Conservation (phyloP, 2,329 filamentous ascomycete species). For the Aspergillus pseudoglaucus region DNA sequence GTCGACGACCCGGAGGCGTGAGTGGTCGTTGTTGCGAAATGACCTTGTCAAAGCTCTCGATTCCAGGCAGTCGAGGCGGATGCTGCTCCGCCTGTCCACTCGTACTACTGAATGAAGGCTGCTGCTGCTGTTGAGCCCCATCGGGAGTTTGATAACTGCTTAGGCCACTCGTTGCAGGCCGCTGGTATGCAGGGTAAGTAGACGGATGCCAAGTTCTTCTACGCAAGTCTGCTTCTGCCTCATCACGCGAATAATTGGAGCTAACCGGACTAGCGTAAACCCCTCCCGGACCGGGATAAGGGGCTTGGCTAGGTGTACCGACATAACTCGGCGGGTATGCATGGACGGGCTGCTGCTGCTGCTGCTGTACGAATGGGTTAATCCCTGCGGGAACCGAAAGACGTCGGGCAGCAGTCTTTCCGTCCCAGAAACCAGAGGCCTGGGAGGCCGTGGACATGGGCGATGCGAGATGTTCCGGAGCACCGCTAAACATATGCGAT, state of each 20-base stretch:
- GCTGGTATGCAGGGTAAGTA: slow-evolving; percentile 55
- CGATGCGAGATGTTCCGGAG: slow-evolving; percentile 68
- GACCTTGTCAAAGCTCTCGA: slow-evolving; percentile 84
- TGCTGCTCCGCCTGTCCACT: slow-evolving; percentile 47
- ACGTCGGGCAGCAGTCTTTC: slow-evolving; percentile 63
- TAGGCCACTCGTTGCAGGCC: slow-evolving; percentile 64
- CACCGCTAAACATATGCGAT: slow-evolving; percentile 67
- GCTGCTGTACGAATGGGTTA: slow-evolving; percentile 65
- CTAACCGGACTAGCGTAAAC: slow-evolving; percentile 62
- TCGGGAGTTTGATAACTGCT: slow-evolving; percentile 69
- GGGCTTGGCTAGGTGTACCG: slow-evolving; percentile 50
- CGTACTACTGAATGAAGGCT: slow-evolving; percentile 24
- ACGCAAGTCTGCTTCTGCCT: slow-evolving; percentile 66
- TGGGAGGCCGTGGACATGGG: slow-evolving; percentile 64
- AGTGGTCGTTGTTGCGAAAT: slow-evolving; percentile 51
- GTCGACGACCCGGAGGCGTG: slow-evolving; percentile 57
- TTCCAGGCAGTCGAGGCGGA: slow-evolving; percentile 70
- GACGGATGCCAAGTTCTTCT: slow-evolving; percentile 85
- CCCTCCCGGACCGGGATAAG: slow-evolving; percentile 53
- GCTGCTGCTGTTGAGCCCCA: slow-evolving; percentile 44
- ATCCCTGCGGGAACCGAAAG: slow-evolving; percentile 73
- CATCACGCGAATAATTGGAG: slow-evolving; percentile 49
- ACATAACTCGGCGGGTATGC: slow-evolving; percentile 52
- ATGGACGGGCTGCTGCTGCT: slow-evolving; percentile 47
- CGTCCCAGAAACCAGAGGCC: slow-evolving; percentile 66